Evolutionary conservation across 345 rosid species (phyloP), one percentile per base, ranked within the genome.

Genomic region (Euphorbia pulcherrima): DNA sequence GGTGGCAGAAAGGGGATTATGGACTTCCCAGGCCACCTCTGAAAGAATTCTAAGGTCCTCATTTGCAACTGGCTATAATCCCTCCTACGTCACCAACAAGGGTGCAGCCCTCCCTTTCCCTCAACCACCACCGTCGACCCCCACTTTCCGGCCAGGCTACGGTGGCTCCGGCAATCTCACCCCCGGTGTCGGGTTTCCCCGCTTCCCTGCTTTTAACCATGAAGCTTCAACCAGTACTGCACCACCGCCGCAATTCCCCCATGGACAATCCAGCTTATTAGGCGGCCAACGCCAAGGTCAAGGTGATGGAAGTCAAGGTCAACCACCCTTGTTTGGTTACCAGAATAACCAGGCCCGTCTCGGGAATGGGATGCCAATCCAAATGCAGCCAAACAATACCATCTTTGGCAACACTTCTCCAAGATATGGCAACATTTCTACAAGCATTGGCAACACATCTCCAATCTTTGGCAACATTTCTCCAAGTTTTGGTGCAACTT

Each of bases 1-100:
- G 60, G 80, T 85, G 0, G 82, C 84, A 0, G 83, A 82, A 5
- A 69, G 61, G 46, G 77, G 82, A 1, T 4, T 28, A 23, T 6
- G n/a, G 8, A 13, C 61, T 40, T 27, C 80, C 26, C 65, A 26
- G 23, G 52, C 27, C n/a, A 29, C 69, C 26, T n/a, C 72, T 1
- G 67, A 50, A 28, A 71, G 67, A 68, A 47, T 66, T 60, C 28
- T 62, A 5, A 75, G 73, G 37, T 81, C 89, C 13, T 69, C 29
- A 27, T 83, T 79, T 26, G 72, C 79, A 8, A 1, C 72, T 16
- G 73, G 75, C n/a, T 74, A 83, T 41, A 41, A 41, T 41, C 3
- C 73, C 8, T 56, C 63, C 1, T 9, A 50, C n/a, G n/a, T n/a
- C n/a, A n/a, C n/a, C n/a, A n/a, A n/a, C n/a, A n/a, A n/a, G n/a